Evolutionary conservation across 257 asterid genomes (phyloP), one percentile per base, ranked within the genome.

Genomic region (Plectranthus barbatus): DNA sequence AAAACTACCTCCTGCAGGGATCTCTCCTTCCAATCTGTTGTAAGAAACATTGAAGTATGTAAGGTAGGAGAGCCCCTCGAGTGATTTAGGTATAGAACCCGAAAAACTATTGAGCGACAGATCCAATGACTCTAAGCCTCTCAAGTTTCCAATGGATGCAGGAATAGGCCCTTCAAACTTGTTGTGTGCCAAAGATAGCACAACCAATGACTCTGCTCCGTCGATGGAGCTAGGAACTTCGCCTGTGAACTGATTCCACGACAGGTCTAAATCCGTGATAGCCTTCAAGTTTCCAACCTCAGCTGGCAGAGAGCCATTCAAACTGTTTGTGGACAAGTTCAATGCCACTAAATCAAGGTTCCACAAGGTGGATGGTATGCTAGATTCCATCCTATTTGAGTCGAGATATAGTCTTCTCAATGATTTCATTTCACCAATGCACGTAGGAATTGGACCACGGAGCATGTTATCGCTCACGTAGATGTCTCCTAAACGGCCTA

Each of bases 371-470:
- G 54, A 39, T 0, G 88, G 88, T n/a, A 86, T 71, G 0, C 26
- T 57, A 7, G 78, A 72, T 7, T 63, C 71, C 23, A 86, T 62
- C 7, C 29, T 71, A 61, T 83, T 86, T 34, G 82, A 75, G 39
- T 81, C 77, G 42, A 83, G 62, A 55, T 54, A 74, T 44, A 85
- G 24, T 59, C 68, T 13, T 67, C 84, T 72, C 67, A 86, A 21
- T 40, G 78, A 66, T n/a, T 73, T 71, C 20, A 83, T 37, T n/a
- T 71, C 77, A 31, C 88, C 90, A 34, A 86, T 63, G 73, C 90
- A 86, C n/a, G 64, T 67, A 20, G 91, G 91, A 47, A 86, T 79
- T 0, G 79, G 21, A 9, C 95, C 95, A n/a, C 46, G 12, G 19
- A 86, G 62, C 60, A 5, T 56, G 48, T 86, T 83, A 24, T 74